Conservation (phyloP, 495 filamentous ascomycete genomes). For the Penicillium atrosanguineum region DNA sequence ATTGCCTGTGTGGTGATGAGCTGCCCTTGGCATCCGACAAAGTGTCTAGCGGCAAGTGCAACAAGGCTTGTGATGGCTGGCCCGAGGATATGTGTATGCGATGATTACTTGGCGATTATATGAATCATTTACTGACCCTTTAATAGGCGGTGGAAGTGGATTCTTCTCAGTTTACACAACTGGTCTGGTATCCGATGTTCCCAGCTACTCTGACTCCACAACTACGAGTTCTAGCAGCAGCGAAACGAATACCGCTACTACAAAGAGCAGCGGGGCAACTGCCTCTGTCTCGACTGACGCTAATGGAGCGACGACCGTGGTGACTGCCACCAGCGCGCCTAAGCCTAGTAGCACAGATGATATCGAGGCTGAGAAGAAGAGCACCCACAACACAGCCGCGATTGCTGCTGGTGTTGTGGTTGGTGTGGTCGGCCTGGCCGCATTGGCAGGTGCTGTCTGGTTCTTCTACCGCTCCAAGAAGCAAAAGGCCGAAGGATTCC, state of each 20-base stretch:
- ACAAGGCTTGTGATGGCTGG: constrained; percentile 42
- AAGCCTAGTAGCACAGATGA: constrained; percentile 5
- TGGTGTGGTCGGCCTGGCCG: constrained; percentile 68
- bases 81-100: constrained; percentile 46
- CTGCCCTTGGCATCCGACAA: constrained; percentile 41
- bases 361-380: constrained; percentile 22
- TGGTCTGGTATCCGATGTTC: constrained; percentile 29
- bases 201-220: constrained; percentile 18
- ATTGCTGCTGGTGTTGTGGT: constrained; percentile 90
- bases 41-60: constrained; percentile 37
- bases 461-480: constrained; percentile 74
- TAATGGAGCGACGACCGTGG: constrained; percentile 36
- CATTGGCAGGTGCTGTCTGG: constrained; percentile 64
- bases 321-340: constrained; percentile 33
- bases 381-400: constrained; percentile 61
- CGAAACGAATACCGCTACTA: constrained; percentile 4
- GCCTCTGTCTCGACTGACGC: constrained; percentile 22
- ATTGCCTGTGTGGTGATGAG: constrained; percentile 49
- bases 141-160: constrained; percentile 42
- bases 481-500: constrained; percentile 75
- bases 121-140: background rate
- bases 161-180: constrained; percentile 49
- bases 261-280: constrained; percentile 15
- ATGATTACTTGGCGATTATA: background rate
- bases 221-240: constrained; percentile 13